phyloP scores from a whole-genome alignment of 768 basidiomycete species.

The Russula griseocarnosa region DNA sequence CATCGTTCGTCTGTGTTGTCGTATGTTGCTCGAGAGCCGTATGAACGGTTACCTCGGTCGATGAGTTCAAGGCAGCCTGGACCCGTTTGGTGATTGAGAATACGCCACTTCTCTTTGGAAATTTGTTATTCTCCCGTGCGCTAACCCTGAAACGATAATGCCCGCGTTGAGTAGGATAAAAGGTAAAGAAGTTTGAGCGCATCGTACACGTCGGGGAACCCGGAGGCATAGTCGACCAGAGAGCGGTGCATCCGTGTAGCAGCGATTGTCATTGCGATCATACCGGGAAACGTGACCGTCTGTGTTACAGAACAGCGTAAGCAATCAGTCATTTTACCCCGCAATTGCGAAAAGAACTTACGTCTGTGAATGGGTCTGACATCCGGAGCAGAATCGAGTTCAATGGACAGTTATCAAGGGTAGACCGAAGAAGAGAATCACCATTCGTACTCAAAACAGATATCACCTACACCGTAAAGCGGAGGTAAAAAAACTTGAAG shows the following conservation, averaged over 20 bases:
- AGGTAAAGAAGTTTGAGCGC: background rate
- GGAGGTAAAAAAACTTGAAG: background rate
- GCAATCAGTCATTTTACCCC: background rate
- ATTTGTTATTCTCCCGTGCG: no score
- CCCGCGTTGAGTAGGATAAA: background rate
- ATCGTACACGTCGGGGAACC: background rate
- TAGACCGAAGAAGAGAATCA: background rate
- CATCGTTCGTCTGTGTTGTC: no score
- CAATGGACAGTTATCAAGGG: background rate
- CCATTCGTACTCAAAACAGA: background rate
- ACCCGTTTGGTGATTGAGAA: no score
- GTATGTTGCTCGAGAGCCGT: no score
- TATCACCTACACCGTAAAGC: background rate
- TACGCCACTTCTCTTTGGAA: no score
- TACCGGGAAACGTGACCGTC: background rate
- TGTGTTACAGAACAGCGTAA: background rate
- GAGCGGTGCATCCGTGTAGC: background rate
- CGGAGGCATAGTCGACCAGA: background rate
- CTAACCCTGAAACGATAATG: background rate
- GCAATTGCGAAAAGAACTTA: background rate
- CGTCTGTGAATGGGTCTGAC: background rate
- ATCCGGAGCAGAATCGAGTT: background rate
- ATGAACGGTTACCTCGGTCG: no score
- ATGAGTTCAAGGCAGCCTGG: no score
- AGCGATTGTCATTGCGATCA: background rate